These are phyloP conservation scores for Colletotrichum spaethianum DNA, from an alignment of 2,329 filamentous ascomycete species.

Conservation along the genomic window DNA sequence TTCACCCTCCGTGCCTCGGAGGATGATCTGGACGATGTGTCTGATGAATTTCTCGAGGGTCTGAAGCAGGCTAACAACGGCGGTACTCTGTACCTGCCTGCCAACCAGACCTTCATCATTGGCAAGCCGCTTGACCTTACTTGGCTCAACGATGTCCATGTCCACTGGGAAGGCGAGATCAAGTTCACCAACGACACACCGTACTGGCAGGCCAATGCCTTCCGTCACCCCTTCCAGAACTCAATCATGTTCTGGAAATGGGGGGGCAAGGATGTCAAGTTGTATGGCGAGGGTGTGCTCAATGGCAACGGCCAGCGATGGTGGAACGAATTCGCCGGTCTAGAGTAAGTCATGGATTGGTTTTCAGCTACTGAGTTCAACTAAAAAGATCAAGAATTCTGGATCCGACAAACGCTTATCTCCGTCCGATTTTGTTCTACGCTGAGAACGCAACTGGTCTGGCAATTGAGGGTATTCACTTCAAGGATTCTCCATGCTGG, in stretches of 20 bases:
- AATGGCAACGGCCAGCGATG: slow-evolving; percentile 73
- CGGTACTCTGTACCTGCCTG: slow-evolving; percentile 70
- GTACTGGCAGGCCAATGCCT: slow-evolving; percentile 76
- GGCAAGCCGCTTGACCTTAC: slow-evolving; percentile 75
- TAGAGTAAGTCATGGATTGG: slow-evolving; percentile 28
- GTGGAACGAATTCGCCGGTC: slow-evolving; percentile 72
- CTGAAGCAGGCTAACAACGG: slow-evolving; percentile 66
- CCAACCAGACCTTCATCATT: slow-evolving; percentile 69
- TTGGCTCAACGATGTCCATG: slow-evolving; percentile 72
- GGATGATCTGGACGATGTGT: slow-evolving; percentile 60
- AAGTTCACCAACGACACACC: slow-evolving; percentile 74
- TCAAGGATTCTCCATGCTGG: slow-evolving; percentile 74
- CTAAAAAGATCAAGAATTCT: slow-evolving; percentile 52
- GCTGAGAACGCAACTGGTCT: slow-evolving; percentile 73
- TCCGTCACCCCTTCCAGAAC: slow-evolving; percentile 75
- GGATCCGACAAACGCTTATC: slow-evolving; percentile 66
- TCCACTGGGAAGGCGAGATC: slow-evolving; percentile 57
- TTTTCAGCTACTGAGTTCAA: background rate
- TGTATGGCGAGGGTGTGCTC: slow-evolving; percentile 69
- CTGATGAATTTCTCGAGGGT: slow-evolving; percentile 56
- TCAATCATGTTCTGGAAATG: slow-evolving; percentile 77
- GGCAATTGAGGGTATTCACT: slow-evolving; percentile 70
- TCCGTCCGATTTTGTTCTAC: slow-evolving; percentile 71
- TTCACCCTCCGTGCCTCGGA: slow-evolving; percentile 37
- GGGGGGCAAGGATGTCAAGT: slow-evolving; percentile 75